A percentile compares a stretch with the other conserved stretches of the same genome.
Conservation (phyloP, 2,329 filamentous ascomycete species). For the Rutstroemia sp. region DNA sequence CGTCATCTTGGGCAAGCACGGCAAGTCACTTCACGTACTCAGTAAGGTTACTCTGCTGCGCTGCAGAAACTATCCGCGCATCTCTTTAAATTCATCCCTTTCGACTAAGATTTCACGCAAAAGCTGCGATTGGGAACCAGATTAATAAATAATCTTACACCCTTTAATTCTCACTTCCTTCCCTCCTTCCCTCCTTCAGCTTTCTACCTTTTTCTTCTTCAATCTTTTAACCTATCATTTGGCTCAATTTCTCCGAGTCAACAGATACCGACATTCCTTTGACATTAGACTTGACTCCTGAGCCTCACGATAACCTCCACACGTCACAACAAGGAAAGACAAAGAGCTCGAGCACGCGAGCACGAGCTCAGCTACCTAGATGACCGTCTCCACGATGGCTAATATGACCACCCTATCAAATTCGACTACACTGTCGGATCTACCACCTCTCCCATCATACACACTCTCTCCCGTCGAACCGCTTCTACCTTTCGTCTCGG, state of each 20-base stretch:
- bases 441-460: neutral
- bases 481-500: conserved; percentile 44
- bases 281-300: too few relatives aligned
- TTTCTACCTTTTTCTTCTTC: conserved; percentile 1
- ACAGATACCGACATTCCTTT: conserved; percentile 2
- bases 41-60: neutral
- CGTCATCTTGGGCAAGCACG: neutral
- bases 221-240: neutral
- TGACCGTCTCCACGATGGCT: conserved; percentile 29
- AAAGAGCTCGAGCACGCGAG: neutral
- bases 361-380: too few relatives aligned
- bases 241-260: too few relatives aligned
- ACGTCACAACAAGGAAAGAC: neutral
- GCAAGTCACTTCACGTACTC: conserved; percentile 2
- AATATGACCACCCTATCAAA: conserved; percentile 40
- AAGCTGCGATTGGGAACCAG: neutral
- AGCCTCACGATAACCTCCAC: too few relatives aligned
- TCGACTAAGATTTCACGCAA: neutral
- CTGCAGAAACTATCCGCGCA: neutral
- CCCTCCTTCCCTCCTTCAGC: neutral
- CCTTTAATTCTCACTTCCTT: neutral
- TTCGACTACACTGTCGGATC: conserved; percentile 36
- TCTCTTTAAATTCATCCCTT: conserved; percentile 1
- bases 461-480: neutral
- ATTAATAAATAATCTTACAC: neutral